Percentiles rank a stretch among this genome's conserved stretches.
Evolutionary conservation across 2,329 filamentous ascomycete species (phyloP).

Genomic region (Colletotrichum caudatum): DNA sequence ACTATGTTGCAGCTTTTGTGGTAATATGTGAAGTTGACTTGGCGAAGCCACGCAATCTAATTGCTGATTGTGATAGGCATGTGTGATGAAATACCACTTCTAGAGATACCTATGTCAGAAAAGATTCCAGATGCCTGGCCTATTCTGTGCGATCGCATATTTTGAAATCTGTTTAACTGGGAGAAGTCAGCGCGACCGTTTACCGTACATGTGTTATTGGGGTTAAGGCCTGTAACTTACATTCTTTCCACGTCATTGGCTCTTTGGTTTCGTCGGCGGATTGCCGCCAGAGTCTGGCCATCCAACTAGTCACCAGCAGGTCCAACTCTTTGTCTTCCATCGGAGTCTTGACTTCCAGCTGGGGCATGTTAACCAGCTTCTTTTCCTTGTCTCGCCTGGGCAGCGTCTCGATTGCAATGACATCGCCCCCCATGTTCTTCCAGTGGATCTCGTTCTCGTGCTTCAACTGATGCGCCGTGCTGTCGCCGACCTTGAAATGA

Average conservation of each 20-base stretch:
- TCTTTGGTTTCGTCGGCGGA: slow-evolving; percentile 44
- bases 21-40: not conserved
- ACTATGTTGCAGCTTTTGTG: slow-evolving; percentile 67
- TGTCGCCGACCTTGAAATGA: slow-evolving; percentile 44
- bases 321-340: slow-evolving; percentile 47
- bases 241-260: slow-evolving; percentile 45
- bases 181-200: not conserved
- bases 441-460: slow-evolving; percentile 45
- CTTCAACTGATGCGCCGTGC: slow-evolving; percentile 43
- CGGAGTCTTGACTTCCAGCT: slow-evolving; percentile 43
- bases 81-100: no score
- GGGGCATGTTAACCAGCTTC: slow-evolving; percentile 40
- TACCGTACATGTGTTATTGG: no score
- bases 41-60: no score
- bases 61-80: not conserved
- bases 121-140: not conserved
- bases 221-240: slow-evolving; percentile 26
- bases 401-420: slow-evolving; percentile 46
- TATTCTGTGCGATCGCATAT: not conserved
- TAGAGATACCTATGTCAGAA: no score
- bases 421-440: slow-evolving; percentile 43
- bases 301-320: slow-evolving; percentile 48
- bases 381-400: slow-evolving; percentile 43
- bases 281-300: slow-evolving; percentile 48
- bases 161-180: slow-evolving; percentile 25